Evolutionary conservation across 371 early-diverging fungal genomes (phyloP), one percentile per base, ranked within the genome.

Genomic region (Rhizopus sp.): DNA sequence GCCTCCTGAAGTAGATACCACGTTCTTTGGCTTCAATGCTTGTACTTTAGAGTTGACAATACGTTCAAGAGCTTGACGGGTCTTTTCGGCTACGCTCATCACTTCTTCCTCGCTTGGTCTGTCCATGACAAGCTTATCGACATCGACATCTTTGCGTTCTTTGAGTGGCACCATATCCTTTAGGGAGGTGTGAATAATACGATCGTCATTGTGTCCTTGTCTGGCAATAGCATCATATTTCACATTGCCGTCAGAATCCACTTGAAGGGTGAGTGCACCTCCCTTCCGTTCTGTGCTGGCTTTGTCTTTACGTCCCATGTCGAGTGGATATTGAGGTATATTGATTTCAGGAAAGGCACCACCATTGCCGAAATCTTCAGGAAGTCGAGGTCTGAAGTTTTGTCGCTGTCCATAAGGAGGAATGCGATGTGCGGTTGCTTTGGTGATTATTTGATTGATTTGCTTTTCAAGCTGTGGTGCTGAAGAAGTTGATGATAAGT

Each of bases 291-390:
- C 66, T 2, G 62, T 61, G 8, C 53, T 34, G 41, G 62, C 51
- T 38, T 70, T 77, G 50, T 83, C 85, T 68, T 88, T 90, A 30
- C 90, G 85, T 8, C 98, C 98, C 94, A 97, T 91, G 56, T 92
- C 91, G 31, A 93, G 72, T 3, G 98, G 98, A 60, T 92, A 97
- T 70, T 97, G 98, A 6, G 88, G 87, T 44, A 91, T 74, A 56
- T 88, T 88, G 55, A 95, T 88, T 73, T 97, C 98, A 15, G 98
- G 98, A 64, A 87, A 97, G 0, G 98, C 95, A 33, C 98, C 98
- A 34, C 98, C 98, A 71, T 95, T 95, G 50, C 94, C 96, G 75
- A 89, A 97, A 72, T 97, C 97, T 63, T 91, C 85, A 9, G 76
- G 73, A n/a, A 81, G 82, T 55, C 87, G 83, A 54, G 96, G 96